phyloP scores from a whole-genome alignment of 2,329 filamentous ascomycete genomes.

The Penicillium decumbens region DNA sequence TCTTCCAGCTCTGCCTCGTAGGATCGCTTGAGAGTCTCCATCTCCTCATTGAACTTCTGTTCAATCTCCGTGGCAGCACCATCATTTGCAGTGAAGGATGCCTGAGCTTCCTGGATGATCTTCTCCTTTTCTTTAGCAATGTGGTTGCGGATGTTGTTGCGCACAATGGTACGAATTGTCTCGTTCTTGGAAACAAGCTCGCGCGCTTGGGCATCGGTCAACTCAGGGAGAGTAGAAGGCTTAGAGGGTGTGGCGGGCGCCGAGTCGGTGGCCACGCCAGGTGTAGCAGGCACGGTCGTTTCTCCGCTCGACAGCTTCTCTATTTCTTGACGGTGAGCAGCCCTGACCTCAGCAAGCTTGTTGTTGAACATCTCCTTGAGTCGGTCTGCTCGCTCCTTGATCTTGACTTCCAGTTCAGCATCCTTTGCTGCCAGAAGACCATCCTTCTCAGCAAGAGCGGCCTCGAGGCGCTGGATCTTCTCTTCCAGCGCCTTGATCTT shows the following conservation, averaged over 20 bases:
- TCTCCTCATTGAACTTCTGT: constrained; percentile 39
- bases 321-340: constrained; percentile 48
- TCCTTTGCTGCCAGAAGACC: constrained; percentile 45
- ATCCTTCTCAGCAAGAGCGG: constrained; percentile 50
- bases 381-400: constrained; percentile 50
- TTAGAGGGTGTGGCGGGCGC: constrained; percentile 29
- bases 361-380: constrained; percentile 65
- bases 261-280: constrained; percentile 20
- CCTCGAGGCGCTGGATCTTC: constrained; percentile 52
- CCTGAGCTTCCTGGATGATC: constrained; percentile 37
- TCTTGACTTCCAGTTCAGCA: constrained; percentile 46
- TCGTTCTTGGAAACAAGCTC: constrained; percentile 50
- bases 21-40: constrained; percentile 41
- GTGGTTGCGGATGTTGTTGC: constrained; percentile 55
- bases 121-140: constrained; percentile 41
- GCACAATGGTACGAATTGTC: constrained; percentile 47
- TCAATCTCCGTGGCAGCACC: constrained; percentile 36
- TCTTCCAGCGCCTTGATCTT: constrained; percentile 60
- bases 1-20: constrained; percentile 56
- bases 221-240: constrained; percentile 35
- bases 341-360: constrained; percentile 57
- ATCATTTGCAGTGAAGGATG: constrained; percentile 26
- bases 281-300: constrained; percentile 27
- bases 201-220: constrained; percentile 49
- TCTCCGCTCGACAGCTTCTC: constrained; percentile 46